These are phyloP conservation scores for Hyphopichia khmerensis DNA, from an alignment of 1,139 yeast genomes.

Conservation along the genomic window DNA sequence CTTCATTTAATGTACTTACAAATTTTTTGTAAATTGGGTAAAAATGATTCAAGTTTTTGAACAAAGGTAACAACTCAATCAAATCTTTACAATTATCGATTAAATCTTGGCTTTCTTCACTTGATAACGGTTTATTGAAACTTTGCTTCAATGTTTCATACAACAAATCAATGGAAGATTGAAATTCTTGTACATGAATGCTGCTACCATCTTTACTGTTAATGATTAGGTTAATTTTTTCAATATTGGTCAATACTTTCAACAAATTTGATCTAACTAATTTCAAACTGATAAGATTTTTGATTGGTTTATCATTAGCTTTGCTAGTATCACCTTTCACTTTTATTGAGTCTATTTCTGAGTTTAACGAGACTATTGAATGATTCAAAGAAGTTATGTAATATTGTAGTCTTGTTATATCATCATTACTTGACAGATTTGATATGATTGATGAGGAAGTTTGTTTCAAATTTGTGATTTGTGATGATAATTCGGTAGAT, in stretches of 20 bases:
- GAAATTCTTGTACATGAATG: conserved; percentile 28
- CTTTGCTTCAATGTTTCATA: conserved; percentile 31
- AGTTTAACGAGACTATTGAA: conserved; percentile 53
- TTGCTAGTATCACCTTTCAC: conserved; percentile 16
- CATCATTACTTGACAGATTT: conserved; percentile 5
- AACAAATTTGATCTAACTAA: conserved; percentile 43
- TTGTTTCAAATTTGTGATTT: conserved; percentile 42
- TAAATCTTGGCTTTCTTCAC: conserved; percentile 26
- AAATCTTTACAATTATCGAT: conserved; percentile 41
- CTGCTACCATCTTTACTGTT: conserved; percentile 18
- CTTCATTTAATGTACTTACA: conserved; percentile 16
- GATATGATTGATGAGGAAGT: conserved; percentile 37
- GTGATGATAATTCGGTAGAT: conserved; percentile 48
- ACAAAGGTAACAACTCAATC: conserved; percentile 49
- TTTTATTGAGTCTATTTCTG: conserved; percentile 35
- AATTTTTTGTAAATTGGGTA: conserved; percentile 47
- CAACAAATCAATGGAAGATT: conserved; percentile 36
- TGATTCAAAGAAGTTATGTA: conserved; percentile 59
- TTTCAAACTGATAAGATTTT: conserved; percentile 44
- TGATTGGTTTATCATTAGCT: conserved; percentile 23
- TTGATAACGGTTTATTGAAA: background rate
- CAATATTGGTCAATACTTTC: conserved; percentile 45
- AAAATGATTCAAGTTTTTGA: conserved; percentile 51
- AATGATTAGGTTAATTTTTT: conserved; percentile 29
- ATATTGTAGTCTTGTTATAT: conserved; percentile 57